Evolutionary conservation across 2,329 filamentous ascomycete genomes (phyloP).

Genomic region (Leptographium wingfieldii): DNA sequence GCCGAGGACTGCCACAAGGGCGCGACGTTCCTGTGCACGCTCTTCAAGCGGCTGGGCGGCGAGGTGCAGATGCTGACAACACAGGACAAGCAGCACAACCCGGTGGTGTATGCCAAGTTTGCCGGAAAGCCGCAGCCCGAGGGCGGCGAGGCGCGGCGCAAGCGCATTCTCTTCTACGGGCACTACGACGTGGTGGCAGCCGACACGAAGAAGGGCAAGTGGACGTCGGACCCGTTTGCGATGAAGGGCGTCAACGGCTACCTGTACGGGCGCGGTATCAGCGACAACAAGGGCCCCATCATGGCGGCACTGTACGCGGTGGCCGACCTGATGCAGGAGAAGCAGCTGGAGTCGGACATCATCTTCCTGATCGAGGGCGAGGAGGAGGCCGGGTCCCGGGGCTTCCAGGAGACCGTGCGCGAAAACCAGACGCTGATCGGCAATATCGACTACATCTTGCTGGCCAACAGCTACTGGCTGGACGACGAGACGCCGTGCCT

Average conservation of each 20-base stretch:
- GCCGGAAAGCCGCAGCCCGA: slow-evolving; percentile 49
- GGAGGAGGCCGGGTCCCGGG: slow-evolving; percentile 86
- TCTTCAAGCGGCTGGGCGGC: slow-evolving; percentile 87
- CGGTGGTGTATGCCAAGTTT: slow-evolving; percentile 87
- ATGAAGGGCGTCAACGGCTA: slow-evolving; percentile 83
- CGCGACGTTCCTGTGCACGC: slow-evolving; percentile 75
- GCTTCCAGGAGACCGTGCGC: slow-evolving; percentile 73
- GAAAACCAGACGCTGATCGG: slow-evolving; percentile 77
- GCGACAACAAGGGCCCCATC: slow-evolving; percentile 94
- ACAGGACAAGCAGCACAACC: slow-evolving; percentile 62
- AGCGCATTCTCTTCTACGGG: slow-evolving; percentile 90
- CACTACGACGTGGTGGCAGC: slow-evolving; percentile 96
- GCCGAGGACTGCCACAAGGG: slow-evolving; percentile 86
- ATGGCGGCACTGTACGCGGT: slow-evolving; percentile 90
- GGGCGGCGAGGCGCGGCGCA: slow-evolving; percentile 52
- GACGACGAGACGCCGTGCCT: slow-evolving; percentile 92
- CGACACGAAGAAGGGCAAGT: slow-evolving; percentile 68
- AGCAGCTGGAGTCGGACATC: slow-evolving; percentile 73
- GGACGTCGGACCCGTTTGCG: slow-evolving; percentile 81
- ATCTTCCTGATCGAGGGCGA: slow-evolving; percentile 94
- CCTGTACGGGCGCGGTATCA: slow-evolving; percentile 88
- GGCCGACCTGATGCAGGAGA: slow-evolving; percentile 75
- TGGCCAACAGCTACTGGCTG: slow-evolving; percentile 98
- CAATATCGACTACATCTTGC: slow-evolving; percentile 80
- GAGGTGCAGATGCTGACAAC: slow-evolving; percentile 84